Percentiles rank a stretch among this genome's conserved stretches.
phyloP scores from a whole-genome alignment of 1,284 basidiomycete species.

The Heterobasidion occidentale region DNA sequence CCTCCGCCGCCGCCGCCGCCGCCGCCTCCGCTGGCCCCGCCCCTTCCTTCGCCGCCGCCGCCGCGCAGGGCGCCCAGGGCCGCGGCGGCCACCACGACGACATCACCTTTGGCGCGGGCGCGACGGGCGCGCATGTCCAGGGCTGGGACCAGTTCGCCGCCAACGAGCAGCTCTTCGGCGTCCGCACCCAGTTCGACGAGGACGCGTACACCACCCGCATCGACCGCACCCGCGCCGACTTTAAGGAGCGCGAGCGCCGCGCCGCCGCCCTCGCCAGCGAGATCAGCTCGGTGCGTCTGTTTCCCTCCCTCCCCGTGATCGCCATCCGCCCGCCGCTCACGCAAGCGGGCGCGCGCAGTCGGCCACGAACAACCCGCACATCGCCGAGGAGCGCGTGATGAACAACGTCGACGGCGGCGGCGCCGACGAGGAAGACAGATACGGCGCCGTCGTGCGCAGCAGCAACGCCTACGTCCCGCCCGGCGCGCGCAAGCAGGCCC shows the following conservation, averaged over 20 bases:
- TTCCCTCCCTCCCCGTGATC: neutral
- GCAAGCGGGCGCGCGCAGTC: constrained; percentile 30
- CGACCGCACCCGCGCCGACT: constrained; percentile 80
- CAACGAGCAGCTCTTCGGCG: constrained; percentile 91
- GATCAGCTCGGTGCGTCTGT: constrained; percentile 67
- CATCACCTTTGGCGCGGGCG: constrained; percentile 55
- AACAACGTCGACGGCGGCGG: constrained; percentile 61
- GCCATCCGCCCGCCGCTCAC: too few relatives aligned
- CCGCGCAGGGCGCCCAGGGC: neutral
- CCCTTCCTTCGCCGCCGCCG: constrained; percentile 11
- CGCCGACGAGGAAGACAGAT: constrained; percentile 92
- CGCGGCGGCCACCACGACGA: constrained; percentile 41
- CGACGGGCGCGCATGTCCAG: constrained; percentile 24
- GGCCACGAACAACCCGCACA: constrained; percentile 70
- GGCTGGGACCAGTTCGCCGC: constrained; percentile 95
- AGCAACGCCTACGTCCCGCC: constrained; percentile 92
- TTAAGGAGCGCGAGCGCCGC: constrained; percentile 81
- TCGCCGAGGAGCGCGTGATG: constrained; percentile 85
- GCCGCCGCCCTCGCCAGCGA: constrained; percentile 89
- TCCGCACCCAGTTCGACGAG: constrained; percentile 90
- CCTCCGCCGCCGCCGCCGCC: constrained; percentile 21
- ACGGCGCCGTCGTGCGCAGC: constrained; percentile 86
- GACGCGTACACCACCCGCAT: constrained; percentile 94
- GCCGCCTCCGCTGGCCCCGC: constrained; percentile 11
- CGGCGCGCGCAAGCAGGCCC: constrained; percentile 51